Evolutionary conservation across 805 yeast species (phyloP), one percentile per base, ranked within the genome.

Genomic region (Candida nonsorbophila): DNA sequence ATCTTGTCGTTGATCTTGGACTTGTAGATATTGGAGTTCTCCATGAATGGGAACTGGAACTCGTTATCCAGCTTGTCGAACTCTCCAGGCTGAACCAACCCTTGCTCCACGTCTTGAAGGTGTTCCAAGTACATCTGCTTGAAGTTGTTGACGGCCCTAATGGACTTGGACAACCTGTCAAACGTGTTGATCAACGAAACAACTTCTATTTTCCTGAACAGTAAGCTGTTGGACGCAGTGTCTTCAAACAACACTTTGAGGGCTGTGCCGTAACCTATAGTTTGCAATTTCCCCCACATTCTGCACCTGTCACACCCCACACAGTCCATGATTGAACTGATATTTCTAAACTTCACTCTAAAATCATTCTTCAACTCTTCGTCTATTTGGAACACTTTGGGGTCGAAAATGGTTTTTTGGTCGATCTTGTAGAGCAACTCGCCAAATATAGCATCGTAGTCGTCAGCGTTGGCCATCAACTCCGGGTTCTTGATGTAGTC

Each of bases 261-360:
- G 1, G 96, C 94, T 6, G 99, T 92, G 12, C 97, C 99, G 55
- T 92, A 92, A 13, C 99, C 99, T 10, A 92, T 85, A 2, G 95
- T 86, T 62, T 92, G 98, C 17, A 92, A 74, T 56, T 92, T 92
- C 7, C 98, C 98, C 99, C 99, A 92, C 58, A 92, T 67, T 47
- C 97, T 74, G 56, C 99, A 92, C 51, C 97, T 72, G 53, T 92
- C 98, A 64, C 99, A 92, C 21, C 95, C 97, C 22, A 92, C 97
- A 62, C 99, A 92, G 55, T 90, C 96, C 97, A 92, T 92, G 24
- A 92, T 77, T 28, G 84, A 80, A 13, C 94, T 79, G 14, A 92
- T 94, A 51, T 92, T 92, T 49, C 77, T 79, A 55, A 92, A 94
- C 29, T 94, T 79, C 21, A 72, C 58, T 37, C 90, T 73, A 62